These are phyloP conservation scores for Hymenoscyphus occultus DNA, from an alignment of 2,329 filamentous ascomycete genomes.

Conservation along the genomic window DNA sequence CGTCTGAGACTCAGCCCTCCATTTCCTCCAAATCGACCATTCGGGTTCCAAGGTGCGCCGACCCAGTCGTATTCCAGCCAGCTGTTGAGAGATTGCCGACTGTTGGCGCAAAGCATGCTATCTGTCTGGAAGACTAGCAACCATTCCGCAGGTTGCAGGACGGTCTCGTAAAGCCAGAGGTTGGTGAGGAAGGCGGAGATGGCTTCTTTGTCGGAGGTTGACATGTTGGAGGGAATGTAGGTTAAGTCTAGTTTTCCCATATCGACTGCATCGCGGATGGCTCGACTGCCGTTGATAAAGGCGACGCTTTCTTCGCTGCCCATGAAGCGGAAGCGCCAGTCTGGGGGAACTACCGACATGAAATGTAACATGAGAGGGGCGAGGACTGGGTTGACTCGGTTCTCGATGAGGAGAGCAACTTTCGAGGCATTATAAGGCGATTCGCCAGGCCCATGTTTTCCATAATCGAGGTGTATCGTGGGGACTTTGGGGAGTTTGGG, in stretches of 20 bases:
- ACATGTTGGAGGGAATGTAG: constrained; percentile 51
- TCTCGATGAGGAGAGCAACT: constrained; percentile 55
- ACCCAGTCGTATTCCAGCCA: constrained; percentile 38
- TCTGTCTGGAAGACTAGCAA: constrained; percentile 56
- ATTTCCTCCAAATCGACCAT: constrained; percentile 35
- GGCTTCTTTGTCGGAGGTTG: constrained; percentile 48
- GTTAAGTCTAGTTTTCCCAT: constrained; percentile 48
- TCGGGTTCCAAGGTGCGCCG: constrained; percentile 36
- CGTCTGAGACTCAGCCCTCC: constrained; percentile 46
- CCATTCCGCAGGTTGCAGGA: constrained; percentile 50
- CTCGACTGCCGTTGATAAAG: constrained; percentile 44
- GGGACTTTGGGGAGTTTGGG: constrained; percentile 25
- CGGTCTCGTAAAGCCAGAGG: constrained; percentile 50
- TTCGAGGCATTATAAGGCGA: constrained; percentile 31
- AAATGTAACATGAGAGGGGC: constrained; percentile 55
- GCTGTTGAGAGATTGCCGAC: constrained; percentile 38
- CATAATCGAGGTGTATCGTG: constrained; percentile 28
- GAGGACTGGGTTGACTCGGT: constrained; percentile 47
- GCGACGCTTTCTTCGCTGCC: constrained; percentile 47
- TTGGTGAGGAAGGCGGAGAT: constrained; percentile 52
- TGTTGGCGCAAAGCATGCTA: constrained; percentile 55
- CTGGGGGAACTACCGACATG: constrained; percentile 53
- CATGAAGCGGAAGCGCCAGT: constrained; percentile 58
- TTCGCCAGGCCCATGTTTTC: neutral
- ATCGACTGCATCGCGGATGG: constrained; percentile 40